Percentiles rank a stretch among this genome's conserved stretches.
phyloP scores from a whole-genome alignment of 129 eudicot species.

The Silybum marianum region DNA sequence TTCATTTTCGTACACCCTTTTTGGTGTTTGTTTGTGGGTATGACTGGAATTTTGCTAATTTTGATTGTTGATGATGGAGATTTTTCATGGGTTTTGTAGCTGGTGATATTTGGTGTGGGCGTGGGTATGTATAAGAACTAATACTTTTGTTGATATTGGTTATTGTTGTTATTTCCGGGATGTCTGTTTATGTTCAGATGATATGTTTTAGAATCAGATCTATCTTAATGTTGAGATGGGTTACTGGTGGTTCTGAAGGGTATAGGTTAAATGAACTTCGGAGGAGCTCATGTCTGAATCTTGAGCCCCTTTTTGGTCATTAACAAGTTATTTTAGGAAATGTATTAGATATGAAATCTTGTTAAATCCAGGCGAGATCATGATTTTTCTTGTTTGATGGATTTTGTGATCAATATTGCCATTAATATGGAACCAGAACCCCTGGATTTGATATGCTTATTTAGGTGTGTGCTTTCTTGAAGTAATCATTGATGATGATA shows the following conservation, averaged over 20 bases:
- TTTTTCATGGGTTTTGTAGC: conserved; percentile 9
- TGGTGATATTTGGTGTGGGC: conserved; percentile 14
- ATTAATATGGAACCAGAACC: background rate
- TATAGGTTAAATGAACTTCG: conserved; percentile 5
- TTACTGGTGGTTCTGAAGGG: background rate
- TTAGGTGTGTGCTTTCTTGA: conserved; percentile 17
- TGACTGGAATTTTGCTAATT: conserved; percentile 6
- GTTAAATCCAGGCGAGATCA: conserved; percentile 1
- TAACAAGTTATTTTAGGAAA: background rate
- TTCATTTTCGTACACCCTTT: conserved; percentile 28
- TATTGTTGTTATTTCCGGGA: background rate
- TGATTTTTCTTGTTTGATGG: conserved; percentile 11
- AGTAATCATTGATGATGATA: conserved; percentile 10
- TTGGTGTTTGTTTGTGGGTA: conserved; percentile 24
- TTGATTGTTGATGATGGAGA: background rate
- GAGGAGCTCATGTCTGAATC: conserved; percentile 12
- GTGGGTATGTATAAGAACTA: background rate
- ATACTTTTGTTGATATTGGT: conserved; percentile 20
- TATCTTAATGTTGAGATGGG: conserved; percentile 7
- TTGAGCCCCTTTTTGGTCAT: conserved; percentile 13
- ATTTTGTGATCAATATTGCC: conserved; percentile 14
- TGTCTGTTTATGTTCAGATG: conserved; percentile 13
- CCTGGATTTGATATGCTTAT: conserved; percentile 8
- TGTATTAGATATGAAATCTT: conserved; percentile 13
- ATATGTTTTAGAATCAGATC: conserved; percentile 18